Evolutionary conservation across 208 protist genomes (phyloP), one percentile per base, ranked within the genome.

Genomic region (Angomonas deanei): DNA sequence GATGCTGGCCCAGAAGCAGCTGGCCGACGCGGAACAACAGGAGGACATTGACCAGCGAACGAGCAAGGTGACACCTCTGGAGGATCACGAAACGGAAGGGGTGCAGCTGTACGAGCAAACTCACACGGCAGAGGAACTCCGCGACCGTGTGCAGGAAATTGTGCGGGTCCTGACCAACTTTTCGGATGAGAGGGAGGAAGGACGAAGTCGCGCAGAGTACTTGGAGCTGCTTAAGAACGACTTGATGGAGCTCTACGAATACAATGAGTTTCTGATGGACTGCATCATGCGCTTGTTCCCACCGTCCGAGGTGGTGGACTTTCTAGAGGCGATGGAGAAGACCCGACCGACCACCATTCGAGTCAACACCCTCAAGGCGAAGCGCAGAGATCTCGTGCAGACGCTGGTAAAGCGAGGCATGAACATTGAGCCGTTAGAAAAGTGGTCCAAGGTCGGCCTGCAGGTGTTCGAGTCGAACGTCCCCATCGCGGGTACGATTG

Each of bases 331-430:
- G 19, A 98, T 97, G 82, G 98, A 99, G 69, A 87, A 86, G 52
- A 91, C 86, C 42, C 83, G 99, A n/a, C 99, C 99, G 13, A 78
- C 99, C 8, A 99, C 97, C 1, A 98, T 99, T 63, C 89, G 99
- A 58, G 88, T 96, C 15, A 99, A 99, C 84, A 99, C 98, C 15
- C 80, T 99, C 23, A 99, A 99, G 69, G 75, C 77, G 42, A 92
- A 96, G 57, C 87, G 98, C 27, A 84, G 95, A 34, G 98, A 99
- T 57, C 70, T 99, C 1, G 95, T 96, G 0, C 93, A 97, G 76
- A 74, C 88, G 21, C 86, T 99, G 3, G 96, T 98, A 61, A 86
- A 88, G 57, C 78, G 97, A 30, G 98, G 98, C 49, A 98, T 99
- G 49, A 97, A 98, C 68, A 84, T 99, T 21, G 97, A 99, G 57